Evolutionary conservation across 805 yeast genomes (phyloP), one percentile per base, ranked within the genome.

Genomic region (Sugiyamaella smithiae): DNA sequence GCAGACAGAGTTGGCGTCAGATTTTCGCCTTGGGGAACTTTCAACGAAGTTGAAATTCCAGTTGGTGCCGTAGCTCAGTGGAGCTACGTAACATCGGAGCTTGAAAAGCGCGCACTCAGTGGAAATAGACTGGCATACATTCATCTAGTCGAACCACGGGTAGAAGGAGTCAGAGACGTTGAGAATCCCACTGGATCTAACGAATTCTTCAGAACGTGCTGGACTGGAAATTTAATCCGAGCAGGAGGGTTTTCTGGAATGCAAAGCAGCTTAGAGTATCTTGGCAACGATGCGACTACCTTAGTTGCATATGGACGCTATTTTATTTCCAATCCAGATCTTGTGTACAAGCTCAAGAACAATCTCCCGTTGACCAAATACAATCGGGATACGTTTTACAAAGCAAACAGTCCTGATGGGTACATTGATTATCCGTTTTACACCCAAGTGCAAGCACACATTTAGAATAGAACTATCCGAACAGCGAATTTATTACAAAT

Each of bases 311-410:
- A 68, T 50, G 82, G 82, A 25, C 71, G 83, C 51, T 67, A 64
- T 48, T 78, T 71, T 60, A 71, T 76, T 43, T 63, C 81, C 24
- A 80, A 80, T 64, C 84, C 84, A 1, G 85, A 81, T 58, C 59
- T 81, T 26, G 74, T 71, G 16, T 56, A 65, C 16, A 66, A 80
- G 51, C 48, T 80, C 33, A 63, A 68, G 52, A 61, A 73, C 22
- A 73, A 72, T 23, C 45, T 62, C 29, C 70, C 70, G 38, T 62
- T 78, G 49, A 68, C 67, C 49, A 54, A 64, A 28, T 80, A 78
- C 57, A 70, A 78, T 59, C 70, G 82, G 58, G 51, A 56, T 16
- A 70, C 76, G 6, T 80, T 80, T 64, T 80, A 79, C 45, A 29
- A 37, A 45, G 16, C 19, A 7, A 20, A n/a, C n/a, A 8, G 45